Base-by-base conservation (phyloP, 331 rosid genomes). In the Phaseolus coccineus region DNA sequence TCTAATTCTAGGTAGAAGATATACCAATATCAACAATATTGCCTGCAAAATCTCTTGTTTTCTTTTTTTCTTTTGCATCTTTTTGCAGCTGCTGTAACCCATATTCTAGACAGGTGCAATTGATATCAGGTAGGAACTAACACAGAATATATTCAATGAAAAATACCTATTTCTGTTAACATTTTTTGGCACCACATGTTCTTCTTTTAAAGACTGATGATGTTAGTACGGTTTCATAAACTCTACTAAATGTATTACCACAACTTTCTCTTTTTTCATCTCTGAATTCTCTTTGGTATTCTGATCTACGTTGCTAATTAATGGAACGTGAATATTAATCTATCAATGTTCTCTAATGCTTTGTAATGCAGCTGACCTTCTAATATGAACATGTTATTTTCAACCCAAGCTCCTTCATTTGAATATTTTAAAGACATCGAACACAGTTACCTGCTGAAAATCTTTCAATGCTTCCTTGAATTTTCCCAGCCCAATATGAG, bases 381-480 rank as follows among this genome's bases (percentile, higher is more conserved):
- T 8, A 55, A 22, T 22, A 55, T 55, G 61, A 55, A 22, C 61
- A 55, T 8, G 78, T 65, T 56, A 77, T 62, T 76, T 77, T 64
- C 28, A 55, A 47, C 24, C 52, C 24, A 52, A 30, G 40, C 51
- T 73, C 51, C 48, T 31, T 25, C 19, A 42, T 66, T 39, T 62
- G 35, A 67, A 28, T 47, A 48, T 24, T 53, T 44, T 33, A 14
- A 37, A 27, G 55, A 73, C 46, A 74, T 62, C 64, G 42, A 24
- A 40, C 52, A 7, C 27, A 50, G 58, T 53, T 84, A 96, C 99
- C 97, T 93, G 98, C 85, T 96, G 99, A 86, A 96, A 96, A 91
- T 96, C 99, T 77, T 93, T 96, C 76, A 96, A 88, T 22, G 99
- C 99, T 19, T 96, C 99, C 92, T 91, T 96, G 84, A 96, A 90